Base-by-base conservation (phyloP, 441 rosid genomes). In the Populus hybrid region DNA sequence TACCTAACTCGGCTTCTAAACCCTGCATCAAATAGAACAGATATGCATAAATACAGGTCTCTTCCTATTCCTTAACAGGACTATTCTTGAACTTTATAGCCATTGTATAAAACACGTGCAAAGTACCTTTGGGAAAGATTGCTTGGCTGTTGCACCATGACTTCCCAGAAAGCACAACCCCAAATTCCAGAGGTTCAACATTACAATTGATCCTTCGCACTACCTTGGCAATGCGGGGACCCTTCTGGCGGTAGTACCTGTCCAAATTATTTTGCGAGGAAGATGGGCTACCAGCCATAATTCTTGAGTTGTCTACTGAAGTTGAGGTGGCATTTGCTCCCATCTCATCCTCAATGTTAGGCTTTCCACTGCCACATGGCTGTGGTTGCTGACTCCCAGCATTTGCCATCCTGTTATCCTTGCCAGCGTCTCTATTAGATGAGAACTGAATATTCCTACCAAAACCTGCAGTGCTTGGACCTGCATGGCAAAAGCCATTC, bases 211-310 rank as follows among this genome's bases (percentile, higher is more conserved):
- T 94, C 83, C 99, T 92, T 79, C 99, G 87, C 80, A 94, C 99
- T 10, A 97, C 93, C 94, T 97, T 97, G 18, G 99, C 99, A 83
- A 97, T 93, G 53, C 99, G 98, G 42, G 99, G 99, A 78, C 99
- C 99, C 84, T 91, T 96, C 82, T 91, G 99, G 81, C 99, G 92
- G 80, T 84, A 82, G 85, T 82, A 76, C 78, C 89, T 89, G 78
- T 94, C 98, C 81, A 90, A 81, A 87, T 89, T 96, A 84, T 84
- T 92, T 70, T 91, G 97, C 30, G 90, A 83, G 83, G 89, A 87
- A 80, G 94, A 84, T 21, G 89, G 86, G 66, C 87, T 86, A 63
- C 86, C 91, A 20, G 87, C 73, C 77, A 80, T 78, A 78, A 71
- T 79, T 84, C 88, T 87, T 57, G 73, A 61, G 77, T 80, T 82